Conservation (phyloP, 2,329 filamentous ascomycete genomes). For the Aureobasidium pullulans region DNA sequence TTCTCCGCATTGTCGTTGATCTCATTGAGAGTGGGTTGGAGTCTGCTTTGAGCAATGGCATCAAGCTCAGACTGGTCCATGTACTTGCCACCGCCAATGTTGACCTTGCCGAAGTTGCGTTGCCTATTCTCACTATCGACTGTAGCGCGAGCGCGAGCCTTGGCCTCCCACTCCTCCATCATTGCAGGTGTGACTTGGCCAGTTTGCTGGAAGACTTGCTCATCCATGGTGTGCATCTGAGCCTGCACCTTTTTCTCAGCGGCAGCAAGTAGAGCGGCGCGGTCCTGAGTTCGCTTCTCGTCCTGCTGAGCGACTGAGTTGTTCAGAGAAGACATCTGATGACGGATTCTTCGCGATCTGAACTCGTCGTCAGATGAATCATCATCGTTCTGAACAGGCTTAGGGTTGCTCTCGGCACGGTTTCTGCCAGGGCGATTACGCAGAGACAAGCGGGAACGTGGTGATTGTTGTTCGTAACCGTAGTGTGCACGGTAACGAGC, state of each 20-base stretch:
- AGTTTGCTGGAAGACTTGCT: slow-evolving; percentile 68
- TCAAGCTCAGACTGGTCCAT: slow-evolving; percentile 74
- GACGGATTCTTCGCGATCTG: slow-evolving; percentile 63
- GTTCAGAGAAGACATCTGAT: slow-evolving; percentile 73
- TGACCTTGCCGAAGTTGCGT: slow-evolving; percentile 49
- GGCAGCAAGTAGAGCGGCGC: slow-evolving; percentile 64
- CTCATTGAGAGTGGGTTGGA: slow-evolving; percentile 79
- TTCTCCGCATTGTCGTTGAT: slow-evolving; percentile 72
- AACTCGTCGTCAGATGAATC: slow-evolving; percentile 55
- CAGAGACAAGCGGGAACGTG: slow-evolving; percentile 40
- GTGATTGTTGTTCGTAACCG: slow-evolving; percentile 48
- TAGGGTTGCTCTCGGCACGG: slow-evolving; percentile 17
- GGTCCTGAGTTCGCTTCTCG: slow-evolving; percentile 67
- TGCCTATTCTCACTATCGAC: slow-evolving; percentile 55
- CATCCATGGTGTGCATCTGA: slow-evolving; percentile 71
- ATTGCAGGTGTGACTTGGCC: slow-evolving; percentile 64
- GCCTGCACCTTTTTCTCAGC: slow-evolving; percentile 83
- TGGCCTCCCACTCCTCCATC: slow-evolving; percentile 70
- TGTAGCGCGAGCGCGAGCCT: slow-evolving; percentile 63
- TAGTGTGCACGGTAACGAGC: slow-evolving; percentile 71
- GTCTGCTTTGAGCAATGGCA: slow-evolving; percentile 64
- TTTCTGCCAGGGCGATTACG: slow-evolving; percentile 11
- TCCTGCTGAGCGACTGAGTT: slow-evolving; percentile 62
- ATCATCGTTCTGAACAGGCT: slow-evolving; percentile 23
- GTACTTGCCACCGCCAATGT: slow-evolving; percentile 75